Evolutionary conservation across 352 stramenopile species (phyloP).

Genomic region (Phytophthora megakarya): DNA sequence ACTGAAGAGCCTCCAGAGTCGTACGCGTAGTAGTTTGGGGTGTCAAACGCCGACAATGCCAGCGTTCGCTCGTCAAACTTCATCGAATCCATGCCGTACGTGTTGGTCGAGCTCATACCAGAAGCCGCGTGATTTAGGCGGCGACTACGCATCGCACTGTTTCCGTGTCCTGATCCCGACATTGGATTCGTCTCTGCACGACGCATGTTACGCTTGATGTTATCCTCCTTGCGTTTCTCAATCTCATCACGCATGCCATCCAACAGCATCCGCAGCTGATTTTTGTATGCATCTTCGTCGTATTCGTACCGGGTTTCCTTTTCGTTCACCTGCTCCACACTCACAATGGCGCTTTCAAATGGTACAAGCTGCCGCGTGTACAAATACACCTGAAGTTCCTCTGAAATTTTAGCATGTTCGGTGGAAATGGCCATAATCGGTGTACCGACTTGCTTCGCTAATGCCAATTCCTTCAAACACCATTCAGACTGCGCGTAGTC

Average conservation of each 20-base stretch:
- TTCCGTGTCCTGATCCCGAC: slow-evolving; percentile 19
- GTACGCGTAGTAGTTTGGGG: slow-evolving; percentile 32
- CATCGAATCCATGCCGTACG: slow-evolving; percentile 45
- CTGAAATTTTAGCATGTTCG: slow-evolving; percentile 67
- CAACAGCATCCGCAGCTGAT: slow-evolving; percentile 68
- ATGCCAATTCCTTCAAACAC: slow-evolving; percentile 79
- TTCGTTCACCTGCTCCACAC: slow-evolving; percentile 45
- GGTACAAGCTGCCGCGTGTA: slow-evolving; percentile 84
- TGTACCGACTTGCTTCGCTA: slow-evolving; percentile 83
- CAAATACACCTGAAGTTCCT: slow-evolving; percentile 87
- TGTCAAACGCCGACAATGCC: slow-evolving; percentile 36
- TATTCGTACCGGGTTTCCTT: slow-evolving; percentile 66
- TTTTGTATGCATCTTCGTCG: slow-evolving; percentile 70
- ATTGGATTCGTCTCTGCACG: slow-evolving; percentile 43
- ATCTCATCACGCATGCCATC: slow-evolving; percentile 84
- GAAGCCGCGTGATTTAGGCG: slow-evolving; percentile 35
- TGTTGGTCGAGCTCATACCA: slow-evolving; percentile 34
- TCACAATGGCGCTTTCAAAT: slow-evolving; percentile 72
- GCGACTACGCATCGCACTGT: slow-evolving; percentile 17
- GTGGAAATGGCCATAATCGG: slow-evolving; percentile 82
- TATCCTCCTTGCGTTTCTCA: slow-evolving; percentile 77
- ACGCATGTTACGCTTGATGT: slow-evolving; percentile 61
- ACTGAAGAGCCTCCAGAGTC: slow-evolving; percentile 43
- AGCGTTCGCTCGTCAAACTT: slow-evolving; percentile 53
- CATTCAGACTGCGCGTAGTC: slow-evolving; percentile 79